These are phyloP conservation scores for Fusarium poae DNA, from an alignment of 2,329 filamentous ascomycete genomes.

Conservation along the genomic window DNA sequence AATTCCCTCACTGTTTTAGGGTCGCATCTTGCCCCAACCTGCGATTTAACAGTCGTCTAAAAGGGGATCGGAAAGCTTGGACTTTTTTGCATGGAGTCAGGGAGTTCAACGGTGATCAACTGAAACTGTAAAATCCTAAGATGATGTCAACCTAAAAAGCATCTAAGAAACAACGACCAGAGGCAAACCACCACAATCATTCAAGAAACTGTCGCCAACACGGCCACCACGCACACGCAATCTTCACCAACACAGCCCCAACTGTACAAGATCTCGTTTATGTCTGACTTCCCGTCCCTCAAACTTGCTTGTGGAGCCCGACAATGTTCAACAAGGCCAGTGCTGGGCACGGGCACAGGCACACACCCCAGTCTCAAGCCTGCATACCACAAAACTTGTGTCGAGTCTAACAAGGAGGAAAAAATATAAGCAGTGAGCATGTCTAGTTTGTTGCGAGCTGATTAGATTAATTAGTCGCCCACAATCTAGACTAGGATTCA, in stretches of 20 bases:
- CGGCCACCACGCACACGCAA: slow-evolving; percentile 32
- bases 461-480: not conserved
- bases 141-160: slow-evolving; percentile 30
- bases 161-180: slow-evolving; percentile 9
- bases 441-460: not conserved
- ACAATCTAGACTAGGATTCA: too few species aligned
- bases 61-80: slow-evolving; percentile 36
- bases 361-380: not conserved
- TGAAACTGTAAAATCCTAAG: slow-evolving; percentile 6
- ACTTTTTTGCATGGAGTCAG: slow-evolving; percentile 10
- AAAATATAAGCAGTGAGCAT: not conserved
- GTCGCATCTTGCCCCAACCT: slow-evolving; percentile 34
- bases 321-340: slow-evolving; percentile 22
- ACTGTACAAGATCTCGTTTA: slow-evolving; percentile 27
- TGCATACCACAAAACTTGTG: not conserved
- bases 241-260: slow-evolving; percentile 31
- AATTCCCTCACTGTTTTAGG: slow-evolving; percentile 12
- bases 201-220: slow-evolving; percentile 7
- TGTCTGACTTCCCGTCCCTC: slow-evolving; percentile 16
- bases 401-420: not conserved
- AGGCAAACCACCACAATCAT: slow-evolving; percentile 7
- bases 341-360: slow-evolving; percentile 16
- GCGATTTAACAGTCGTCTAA: slow-evolving; percentile 33
- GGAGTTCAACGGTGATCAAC: slow-evolving; percentile 22
- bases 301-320: slow-evolving; percentile 27